Base-by-base conservation (phyloP, 352 stramenopile genomes). In the Phytophthora chlamydospora region DNA sequence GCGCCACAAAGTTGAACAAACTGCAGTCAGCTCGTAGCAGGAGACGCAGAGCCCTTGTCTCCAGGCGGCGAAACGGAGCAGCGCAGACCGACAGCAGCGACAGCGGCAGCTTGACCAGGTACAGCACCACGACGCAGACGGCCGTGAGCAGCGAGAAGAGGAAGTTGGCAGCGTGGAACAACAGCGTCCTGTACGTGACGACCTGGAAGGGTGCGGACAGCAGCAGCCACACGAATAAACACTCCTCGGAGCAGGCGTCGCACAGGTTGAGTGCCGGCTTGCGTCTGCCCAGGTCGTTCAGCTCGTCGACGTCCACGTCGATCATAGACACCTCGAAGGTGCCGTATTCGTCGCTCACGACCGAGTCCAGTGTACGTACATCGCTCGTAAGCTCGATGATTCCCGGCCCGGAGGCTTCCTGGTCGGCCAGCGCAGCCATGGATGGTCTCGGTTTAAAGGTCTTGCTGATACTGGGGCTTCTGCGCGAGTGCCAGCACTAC, bases 301-400 rank as follows among this genome's bases (percentile, higher is more conserved):
- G 64, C 27, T 85, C 76, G 2, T 29, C 24, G 75, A 71, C 21
- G 24, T 88, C 81, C 29, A 81, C 52, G 6, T 88, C 81, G 59
- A 90, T 83, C 32, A 85, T 50, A 2, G 81, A 87, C 42, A 89
- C 81, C 33, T 90, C 78, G 40, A 90, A 90, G 17, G 81, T 90
- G 41, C 81, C 81, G 49, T 90, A 90, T 46, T 72, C 75, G 24
- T 89, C 78, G 21, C 62, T 68, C 12, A 70, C 41, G 39, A 64
- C 75, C n/a, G 71, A 62, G 8, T 8, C 33, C 34, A 69, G 17
- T 10, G 55, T 46, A 11, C 39, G 50, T 40, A 45, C 12, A 48
- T 66, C 65, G 21, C 52, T 45, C 7, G 29, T 40, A 36, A 69
- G 27, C 45, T 58, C 47, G 27, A 69, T 54, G 2, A 73, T 41